phyloP scores from a whole-genome alignment of 164 flowering plant species.

The Chimonanthus praecox region DNA sequence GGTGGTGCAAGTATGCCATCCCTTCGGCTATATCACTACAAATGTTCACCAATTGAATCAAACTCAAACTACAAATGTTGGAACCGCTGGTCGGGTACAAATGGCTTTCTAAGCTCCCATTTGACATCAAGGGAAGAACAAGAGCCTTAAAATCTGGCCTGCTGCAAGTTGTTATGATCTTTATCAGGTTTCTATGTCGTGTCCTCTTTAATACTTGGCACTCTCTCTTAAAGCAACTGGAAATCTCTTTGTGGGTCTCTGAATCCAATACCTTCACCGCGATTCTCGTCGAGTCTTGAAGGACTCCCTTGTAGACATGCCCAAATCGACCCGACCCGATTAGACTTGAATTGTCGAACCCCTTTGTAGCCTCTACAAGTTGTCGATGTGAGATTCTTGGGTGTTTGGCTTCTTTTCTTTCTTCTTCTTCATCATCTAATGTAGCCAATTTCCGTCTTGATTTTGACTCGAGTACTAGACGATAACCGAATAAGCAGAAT shows the following conservation, averaged over 20 bases:
- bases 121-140: slow-evolving; percentile 79
- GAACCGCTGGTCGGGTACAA: slow-evolving; percentile 41
- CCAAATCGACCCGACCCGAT: slow-evolving; percentile 85
- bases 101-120: slow-evolving; percentile 83
- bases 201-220: slow-evolving; percentile 71
- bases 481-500: slow-evolving; percentile 40
- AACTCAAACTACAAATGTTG: slow-evolving; percentile 24
- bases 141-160: slow-evolving; percentile 81
- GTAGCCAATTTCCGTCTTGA: slow-evolving; percentile 17
- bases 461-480: slow-evolving; percentile 28
- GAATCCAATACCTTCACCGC: slow-evolving; percentile 78
- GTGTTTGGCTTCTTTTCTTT: slow-evolving; percentile 34
- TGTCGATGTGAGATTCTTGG: slow-evolving; percentile 61
- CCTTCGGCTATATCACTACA: slow-evolving; percentile 84
- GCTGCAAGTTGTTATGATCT: slow-evolving; percentile 75
- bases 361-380: slow-evolving; percentile 73
- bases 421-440: slow-evolving; percentile 29
- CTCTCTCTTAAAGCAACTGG: slow-evolving; percentile 73
- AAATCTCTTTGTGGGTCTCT: slow-evolving; percentile 25
- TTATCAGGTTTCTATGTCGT: slow-evolving; percentile 74
- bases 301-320: slow-evolving; percentile 76
- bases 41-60: slow-evolving; percentile 62
- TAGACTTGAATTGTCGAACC: slow-evolving; percentile 54
- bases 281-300: slow-evolving; percentile 49
- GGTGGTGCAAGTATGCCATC: slow-evolving; percentile 77